Percentiles rank a stretch among this genome's conserved stretches.
Evolutionary conservation across 129 eudicot genomes (phyloP).

Genomic region (Cynara cardunculus): DNA sequence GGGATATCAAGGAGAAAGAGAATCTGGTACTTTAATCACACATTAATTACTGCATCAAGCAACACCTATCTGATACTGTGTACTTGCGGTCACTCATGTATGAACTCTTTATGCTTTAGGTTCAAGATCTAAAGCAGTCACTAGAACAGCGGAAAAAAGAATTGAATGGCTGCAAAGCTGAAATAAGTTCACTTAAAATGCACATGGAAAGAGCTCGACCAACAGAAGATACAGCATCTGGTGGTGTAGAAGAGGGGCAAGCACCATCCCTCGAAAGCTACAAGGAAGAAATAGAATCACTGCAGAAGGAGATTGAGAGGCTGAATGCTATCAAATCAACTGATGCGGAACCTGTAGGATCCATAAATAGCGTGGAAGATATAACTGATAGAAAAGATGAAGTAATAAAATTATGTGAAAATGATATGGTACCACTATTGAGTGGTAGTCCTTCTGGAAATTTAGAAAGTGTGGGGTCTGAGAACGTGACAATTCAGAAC

Average conservation of each 20-base stretch:
- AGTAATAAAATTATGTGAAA: slow-evolving; percentile 32
- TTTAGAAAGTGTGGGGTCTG: slow-evolving; percentile 25
- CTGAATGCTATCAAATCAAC: slow-evolving; percentile 34
- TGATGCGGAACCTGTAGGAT: slow-evolving; percentile 34
- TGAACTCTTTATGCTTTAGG: slow-evolving; percentile 36
- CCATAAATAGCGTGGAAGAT: slow-evolving; percentile 26
- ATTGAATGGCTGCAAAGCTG: slow-evolving; percentile 78
- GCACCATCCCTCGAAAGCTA: slow-evolving; percentile 45
- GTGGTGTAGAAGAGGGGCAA: slow-evolving; percentile 35
- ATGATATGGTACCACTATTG: slow-evolving; percentile 31
- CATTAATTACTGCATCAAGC: not conserved
- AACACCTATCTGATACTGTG: slow-evolving; percentile 7
- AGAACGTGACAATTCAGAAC: slow-evolving; percentile 17
- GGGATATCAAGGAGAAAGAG: slow-evolving; percentile 78
- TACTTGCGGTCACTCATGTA: slow-evolving; percentile 12
- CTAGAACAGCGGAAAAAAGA: slow-evolving; percentile 59
- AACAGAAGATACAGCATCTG: slow-evolving; percentile 25
- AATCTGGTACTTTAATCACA: slow-evolving; percentile 41
- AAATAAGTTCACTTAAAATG: slow-evolving; percentile 79
- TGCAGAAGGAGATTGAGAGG: slow-evolving; percentile 50
- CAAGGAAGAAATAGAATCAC: slow-evolving; percentile 44
- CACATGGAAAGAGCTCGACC: slow-evolving; percentile 64
- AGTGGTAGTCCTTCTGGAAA: slow-evolving; percentile 31
- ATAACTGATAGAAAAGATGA: slow-evolving; percentile 30
- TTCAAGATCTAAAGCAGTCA: slow-evolving; percentile 66